Percentiles rank a stretch among this genome's conserved stretches.
Conservation (phyloP, 345 rosid species). For the Murraya koenigii region DNA sequence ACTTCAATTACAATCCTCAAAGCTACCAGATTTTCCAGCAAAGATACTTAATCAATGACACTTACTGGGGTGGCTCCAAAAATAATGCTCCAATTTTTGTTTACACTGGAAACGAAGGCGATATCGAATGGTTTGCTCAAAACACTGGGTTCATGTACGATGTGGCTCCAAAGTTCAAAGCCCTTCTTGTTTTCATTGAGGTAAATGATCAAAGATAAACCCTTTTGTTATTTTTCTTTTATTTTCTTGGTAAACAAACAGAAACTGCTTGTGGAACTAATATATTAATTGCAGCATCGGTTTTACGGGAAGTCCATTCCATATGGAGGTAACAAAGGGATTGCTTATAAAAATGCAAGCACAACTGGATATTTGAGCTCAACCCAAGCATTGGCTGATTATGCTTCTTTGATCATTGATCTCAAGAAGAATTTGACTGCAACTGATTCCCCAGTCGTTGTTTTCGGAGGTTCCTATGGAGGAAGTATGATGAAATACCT, state of each 20-base stretch:
- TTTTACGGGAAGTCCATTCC: constrained; percentile 61
- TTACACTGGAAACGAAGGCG: constrained; percentile 63
- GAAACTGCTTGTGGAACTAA: not conserved
- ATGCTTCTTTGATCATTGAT: constrained; percentile 44
- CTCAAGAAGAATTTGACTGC: constrained; percentile 56
- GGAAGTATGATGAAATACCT: constrained; percentile 41
- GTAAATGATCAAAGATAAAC: constrained; percentile 13
- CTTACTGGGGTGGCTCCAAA: constrained; percentile 45
- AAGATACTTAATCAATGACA: constrained; percentile 44
- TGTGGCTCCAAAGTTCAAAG: constrained; percentile 46
- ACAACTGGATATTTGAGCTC: constrained; percentile 49
- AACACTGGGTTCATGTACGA: constrained; percentile 62
- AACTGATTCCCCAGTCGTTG: constrained; percentile 58
- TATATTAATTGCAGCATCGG: constrained; percentile 47
- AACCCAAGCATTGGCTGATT: constrained; percentile 63
- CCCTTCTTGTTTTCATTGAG: constrained; percentile 65
- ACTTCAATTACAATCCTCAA: constrained; percentile 47
- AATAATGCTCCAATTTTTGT: constrained; percentile 53
- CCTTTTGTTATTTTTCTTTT: not conserved
- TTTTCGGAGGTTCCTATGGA: constrained; percentile 71
- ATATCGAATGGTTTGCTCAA: constrained; percentile 60
- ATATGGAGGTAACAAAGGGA: constrained; percentile 42
- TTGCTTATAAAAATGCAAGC: constrained; percentile 48
- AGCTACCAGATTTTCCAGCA: constrained; percentile 58
- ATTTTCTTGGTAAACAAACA: not conserved